Evolutionary conservation across 805 yeast species (phyloP).

Genomic region (Yamadazyma kitorensis): DNA sequence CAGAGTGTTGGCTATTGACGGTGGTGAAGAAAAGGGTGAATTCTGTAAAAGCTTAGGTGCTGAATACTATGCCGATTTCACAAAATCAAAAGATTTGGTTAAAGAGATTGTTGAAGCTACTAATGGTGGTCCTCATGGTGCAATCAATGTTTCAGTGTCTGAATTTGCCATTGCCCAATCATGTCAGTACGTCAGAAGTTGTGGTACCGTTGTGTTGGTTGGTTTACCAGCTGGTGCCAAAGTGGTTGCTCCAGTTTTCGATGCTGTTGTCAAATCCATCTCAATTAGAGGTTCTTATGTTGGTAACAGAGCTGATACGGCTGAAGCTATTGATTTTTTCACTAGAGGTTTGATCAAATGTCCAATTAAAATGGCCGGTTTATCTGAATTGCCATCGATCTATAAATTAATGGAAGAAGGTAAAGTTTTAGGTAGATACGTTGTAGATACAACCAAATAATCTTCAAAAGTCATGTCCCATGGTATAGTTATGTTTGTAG

Average conservation of each 20-base stretch:
- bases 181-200: conserved; percentile 35
- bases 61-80: conserved; percentile 59
- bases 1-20: conserved; percentile 67
- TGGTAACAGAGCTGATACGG: conserved; percentile 46
- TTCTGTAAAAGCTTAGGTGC: conserved; percentile 58
- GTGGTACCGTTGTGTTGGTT: conserved; percentile 43
- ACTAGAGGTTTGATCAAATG: conserved; percentile 41
- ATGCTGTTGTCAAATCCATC: conserved; percentile 39
- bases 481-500: too few relatives aligned
- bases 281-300: conserved; percentile 42
- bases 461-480: too few relatives aligned
- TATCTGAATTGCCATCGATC: conserved; percentile 38
- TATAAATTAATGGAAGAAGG: conserved; percentile 42
- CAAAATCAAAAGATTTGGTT: conserved; percentile 48
- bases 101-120: conserved; percentile 45
- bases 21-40: conserved; percentile 67
- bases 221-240: conserved; percentile 47
- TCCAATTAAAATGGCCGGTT: conserved; percentile 40
- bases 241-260: conserved; percentile 38
- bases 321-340: conserved; percentile 45
- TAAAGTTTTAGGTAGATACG: conserved; percentile 43
- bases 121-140: conserved; percentile 59
- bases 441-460: conserved; percentile 41
- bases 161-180: conserved; percentile 50
- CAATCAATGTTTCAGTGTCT: conserved; percentile 49